Evolutionary conservation across 225 moss, liverwort and hornwort species (phyloP), one percentile per base, ranked within the genome.

Genomic region (Pseudoscleropodium purum): DNA sequence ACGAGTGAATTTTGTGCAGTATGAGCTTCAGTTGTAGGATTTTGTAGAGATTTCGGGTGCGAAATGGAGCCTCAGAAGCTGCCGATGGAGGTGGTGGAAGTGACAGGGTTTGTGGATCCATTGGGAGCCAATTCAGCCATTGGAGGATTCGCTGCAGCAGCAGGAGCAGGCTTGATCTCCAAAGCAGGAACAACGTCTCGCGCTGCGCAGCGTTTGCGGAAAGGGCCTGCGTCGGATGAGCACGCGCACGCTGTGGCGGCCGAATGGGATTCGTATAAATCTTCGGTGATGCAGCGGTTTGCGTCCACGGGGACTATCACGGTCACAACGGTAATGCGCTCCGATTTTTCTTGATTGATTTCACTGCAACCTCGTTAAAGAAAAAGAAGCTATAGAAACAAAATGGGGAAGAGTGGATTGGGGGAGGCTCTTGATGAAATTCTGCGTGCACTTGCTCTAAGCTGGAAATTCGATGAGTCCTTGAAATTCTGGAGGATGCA

Each of bases 251-350:
- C 95, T 82, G 97, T 97, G 8, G 94, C 96, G 61, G 94, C 95
- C 61, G 99, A 97, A 81, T 99, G 99, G 99, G 97, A 97, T 92
- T 86, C 87, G 15, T 97, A 96, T 76, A 99, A 99, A 75, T 91
- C 94, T 33, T 95, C 97, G 76, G 92, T 97, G 37, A 96, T 99
- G 97, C 99, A 99, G 93, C 93, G 97, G 90, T 99, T 99, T 85
- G 92, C 97, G 23, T 99, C 97, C 78, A 95, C 99, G n/a, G 99
- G 97, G 72, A 99, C 97, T 84, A 97, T 99, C 83, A 96, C 97
- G 82, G 99, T 99, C 45, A 95, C 97, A 27, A 95, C 94, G 83
- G 99, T 99, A 90, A 92, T 83, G 75, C 62, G 78, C 52, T 39
- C 39, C 6, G 36, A 61, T n/a, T 87, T 74, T 72, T 51, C 34